Conservation (phyloP, 1,139 yeast species). For the Meyerozyma elateridarum region DNA sequence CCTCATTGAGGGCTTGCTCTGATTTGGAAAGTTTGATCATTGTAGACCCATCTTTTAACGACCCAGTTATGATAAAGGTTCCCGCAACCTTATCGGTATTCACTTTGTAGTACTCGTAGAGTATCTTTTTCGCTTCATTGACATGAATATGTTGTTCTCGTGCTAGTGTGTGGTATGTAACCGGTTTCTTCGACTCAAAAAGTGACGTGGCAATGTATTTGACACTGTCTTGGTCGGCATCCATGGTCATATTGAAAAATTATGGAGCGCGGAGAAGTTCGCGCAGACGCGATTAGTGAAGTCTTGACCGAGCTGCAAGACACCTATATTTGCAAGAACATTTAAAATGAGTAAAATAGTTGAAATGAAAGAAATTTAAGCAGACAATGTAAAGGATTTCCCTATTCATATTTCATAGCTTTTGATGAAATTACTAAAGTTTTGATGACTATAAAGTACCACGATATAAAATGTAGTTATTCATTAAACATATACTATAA, state of each 20-base stretch:
- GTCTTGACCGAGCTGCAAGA: background rate
- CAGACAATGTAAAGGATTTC: background rate
- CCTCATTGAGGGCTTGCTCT: slow-evolving; percentile 15
- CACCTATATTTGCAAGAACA: too few relatives aligned
- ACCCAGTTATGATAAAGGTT: slow-evolving; percentile 32
- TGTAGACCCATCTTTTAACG: slow-evolving; percentile 10
- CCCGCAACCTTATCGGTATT: slow-evolving; percentile 30
- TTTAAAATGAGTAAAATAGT: background rate
- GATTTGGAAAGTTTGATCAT: slow-evolving; percentile 21
- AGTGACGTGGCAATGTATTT: slow-evolving; percentile 27
- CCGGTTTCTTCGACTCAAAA: slow-evolving; percentile 21
- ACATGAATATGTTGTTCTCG: slow-evolving; percentile 25
- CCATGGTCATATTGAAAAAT: slow-evolving; percentile 30
- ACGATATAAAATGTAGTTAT: too few relatives aligned
- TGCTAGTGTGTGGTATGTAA: slow-evolving; percentile 29
- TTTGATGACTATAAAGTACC: too few relatives aligned
- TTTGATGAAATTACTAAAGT: too few relatives aligned
- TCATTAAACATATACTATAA: too few relatives aligned
- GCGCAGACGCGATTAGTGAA: slow-evolving; percentile 4
- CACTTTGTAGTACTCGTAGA: slow-evolving; percentile 28
- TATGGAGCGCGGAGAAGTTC: slow-evolving; percentile 3
- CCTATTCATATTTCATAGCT: too few relatives aligned
- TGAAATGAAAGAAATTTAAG: background rate
- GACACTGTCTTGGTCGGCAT: slow-evolving; percentile 23
- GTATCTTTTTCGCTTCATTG: slow-evolving; percentile 25